Base-by-base conservation (phyloP, 805 yeast genomes). In the Candida loeiensis region DNA sequence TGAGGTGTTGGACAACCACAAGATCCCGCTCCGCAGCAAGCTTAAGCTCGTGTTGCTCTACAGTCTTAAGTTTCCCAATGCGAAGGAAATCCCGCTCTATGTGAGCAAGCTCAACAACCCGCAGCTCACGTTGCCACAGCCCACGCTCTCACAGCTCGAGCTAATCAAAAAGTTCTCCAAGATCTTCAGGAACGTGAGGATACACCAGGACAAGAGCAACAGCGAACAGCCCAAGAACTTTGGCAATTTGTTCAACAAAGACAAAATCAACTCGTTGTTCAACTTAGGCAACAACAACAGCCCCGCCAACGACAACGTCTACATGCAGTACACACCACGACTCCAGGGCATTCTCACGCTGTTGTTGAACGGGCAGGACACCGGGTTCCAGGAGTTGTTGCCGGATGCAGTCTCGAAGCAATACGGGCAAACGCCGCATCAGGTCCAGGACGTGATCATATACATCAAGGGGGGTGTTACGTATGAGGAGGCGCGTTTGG, bases 241-340 rank as follows among this genome's bases (percentile, higher is more conserved):
- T 26, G 65, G 61, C 6, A 54, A 54, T 34, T 42, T 64, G 28
- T 64, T 63, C 47, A 59, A 55, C 50, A 61, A 54, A 31, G 60
- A 61, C 49, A 60, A 59, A 25, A 58, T 59, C 45, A 63, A 55
- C 40, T 58, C 51, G 37, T 51, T 63, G 25, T 64, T 64, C 49
- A 59, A 56, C 41, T 47, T 55, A 28, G 57, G 51, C 42, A 42
- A 43, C 37, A 43, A 46, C 15, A 36, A 45, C 40, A 50, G 37
- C 31, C 52, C 53, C 12, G 58, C 71, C 25, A 67, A 74, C 2
- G 83, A 80, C 41, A 85, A 85, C 53, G 78, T 91, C 4, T 93
- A 80, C 64, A 89, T 95, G 82, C 99, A 93, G 64, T 95, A 90
- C 55, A 70, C 78, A 32, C 96, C 99, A 6, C 69, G 86, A 40